These are phyloP conservation scores for Echinochloa phyllopogon DNA, from an alignment of 176 grass and related monocot genomes.

Conservation along the genomic window DNA sequence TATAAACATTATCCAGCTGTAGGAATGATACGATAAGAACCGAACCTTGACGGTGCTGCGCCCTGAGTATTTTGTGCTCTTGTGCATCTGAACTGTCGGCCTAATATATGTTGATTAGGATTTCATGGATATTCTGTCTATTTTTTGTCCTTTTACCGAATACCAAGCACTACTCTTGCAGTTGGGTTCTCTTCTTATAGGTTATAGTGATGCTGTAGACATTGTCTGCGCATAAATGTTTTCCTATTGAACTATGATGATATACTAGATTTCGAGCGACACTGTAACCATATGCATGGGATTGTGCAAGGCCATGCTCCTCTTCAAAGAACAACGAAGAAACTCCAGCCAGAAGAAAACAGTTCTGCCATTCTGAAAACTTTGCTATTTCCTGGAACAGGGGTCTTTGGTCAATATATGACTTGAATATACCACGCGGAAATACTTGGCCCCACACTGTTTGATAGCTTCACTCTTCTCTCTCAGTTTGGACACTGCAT, in stretches of 20 bases:
- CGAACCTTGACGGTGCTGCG: conserved; percentile 31
- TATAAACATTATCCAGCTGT: conserved; percentile 54
- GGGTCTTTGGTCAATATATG: not conserved
- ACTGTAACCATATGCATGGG: not conserved
- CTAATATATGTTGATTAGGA: conserved; percentile 7
- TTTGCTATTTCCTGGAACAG: conserved; percentile 20
- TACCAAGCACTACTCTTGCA: not conserved
- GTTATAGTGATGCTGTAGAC: not conserved
- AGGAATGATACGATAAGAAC: conserved; percentile 40
- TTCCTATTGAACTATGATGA: not conserved
- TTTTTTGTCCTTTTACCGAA: not conserved
- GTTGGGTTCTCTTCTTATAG: not conserved
- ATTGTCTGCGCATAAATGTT: not conserved
- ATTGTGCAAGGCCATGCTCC: not conserved
- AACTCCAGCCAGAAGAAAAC: conserved; percentile 2
- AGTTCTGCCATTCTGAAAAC: conserved; percentile 3
- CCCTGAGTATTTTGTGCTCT: conserved; percentile 31
- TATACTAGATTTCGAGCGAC: conserved; percentile 6
- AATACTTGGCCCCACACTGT: not conserved
- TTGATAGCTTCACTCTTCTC: not conserved
- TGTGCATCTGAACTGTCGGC: not conserved
- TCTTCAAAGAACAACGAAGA: not conserved
- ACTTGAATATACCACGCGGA: not conserved
- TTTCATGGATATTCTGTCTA: conserved; percentile 15
- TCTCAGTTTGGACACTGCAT: not conserved